Evolutionary conservation across 371 early-diverging fungal species (phyloP).

Genomic region (Chytridiales sp.): DNA sequence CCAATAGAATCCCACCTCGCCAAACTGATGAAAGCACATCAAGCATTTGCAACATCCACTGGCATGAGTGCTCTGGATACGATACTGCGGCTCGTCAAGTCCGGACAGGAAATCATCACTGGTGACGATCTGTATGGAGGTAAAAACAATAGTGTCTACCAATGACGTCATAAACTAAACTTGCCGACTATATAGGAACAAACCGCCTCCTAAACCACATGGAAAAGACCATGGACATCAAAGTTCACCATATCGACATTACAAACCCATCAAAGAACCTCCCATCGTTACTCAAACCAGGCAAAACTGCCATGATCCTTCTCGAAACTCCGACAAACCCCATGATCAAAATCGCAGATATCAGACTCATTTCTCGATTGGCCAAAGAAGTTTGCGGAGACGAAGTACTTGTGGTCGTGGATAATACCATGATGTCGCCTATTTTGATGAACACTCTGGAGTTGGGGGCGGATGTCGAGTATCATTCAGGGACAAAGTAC

Average conservation of each 20-base stretch:
- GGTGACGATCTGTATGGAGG: constrained; percentile 90
- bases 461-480: constrained; percentile 83
- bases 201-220: constrained; percentile 79
- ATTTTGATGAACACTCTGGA: constrained; percentile 83
- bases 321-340: constrained; percentile 93
- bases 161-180: not conserved
- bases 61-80: constrained; percentile 92
- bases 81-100: constrained; percentile 72
- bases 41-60: constrained; percentile 74
- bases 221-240: constrained; percentile 65
- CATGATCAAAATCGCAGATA: constrained; percentile 79
- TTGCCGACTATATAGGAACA: constrained; percentile 55
- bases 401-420: constrained; percentile 80
- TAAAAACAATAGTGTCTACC: constrained; percentile 16
- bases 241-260: constrained; percentile 82
- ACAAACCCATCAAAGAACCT: constrained; percentile 61
- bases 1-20: constrained; percentile 86
- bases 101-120: constrained; percentile 83
- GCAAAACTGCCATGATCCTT: constrained; percentile 73
- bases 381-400: constrained; percentile 68
- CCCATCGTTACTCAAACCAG: constrained; percentile 60
- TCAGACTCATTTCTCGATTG: constrained; percentile 66
- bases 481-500: constrained; percentile 88
- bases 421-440: constrained; percentile 94
- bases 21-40: constrained; percentile 77